phyloP scores from a whole-genome alignment of 805 yeast species.

The Komagataella populi region DNA sequence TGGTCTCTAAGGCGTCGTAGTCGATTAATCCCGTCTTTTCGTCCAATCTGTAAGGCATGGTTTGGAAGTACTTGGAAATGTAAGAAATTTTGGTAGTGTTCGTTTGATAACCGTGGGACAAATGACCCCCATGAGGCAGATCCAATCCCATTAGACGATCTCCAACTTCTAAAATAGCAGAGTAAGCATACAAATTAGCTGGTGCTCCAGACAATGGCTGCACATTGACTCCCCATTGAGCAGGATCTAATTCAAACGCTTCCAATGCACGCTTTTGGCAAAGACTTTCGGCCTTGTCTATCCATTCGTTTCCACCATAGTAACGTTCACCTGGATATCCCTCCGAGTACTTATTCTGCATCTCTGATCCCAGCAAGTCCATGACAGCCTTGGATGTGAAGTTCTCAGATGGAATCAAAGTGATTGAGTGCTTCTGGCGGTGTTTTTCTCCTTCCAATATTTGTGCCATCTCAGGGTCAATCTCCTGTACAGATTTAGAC shows the following conservation, averaged over 20 bases:
- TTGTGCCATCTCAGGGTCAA: conserved; percentile 76
- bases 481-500: conserved; percentile 48
- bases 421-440: conserved; percentile 87
- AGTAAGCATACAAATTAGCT: conserved; percentile 87
- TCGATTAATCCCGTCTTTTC: conserved; percentile 83
- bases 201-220: conserved; percentile 95
- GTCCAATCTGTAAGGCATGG: conserved; percentile 93
- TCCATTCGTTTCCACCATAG: conserved; percentile 95
- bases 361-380: conserved; percentile 88
- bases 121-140: conserved; percentile 96
- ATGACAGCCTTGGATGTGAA: conserved; percentile 92
- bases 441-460: conserved; percentile 65
- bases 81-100: conserved; percentile 79
- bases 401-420: conserved; percentile 90
- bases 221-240: conserved; percentile 94
- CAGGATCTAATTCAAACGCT: conserved; percentile 65
- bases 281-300: conserved; percentile 78
- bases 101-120: conserved; percentile 95
- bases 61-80: conserved; percentile 88
- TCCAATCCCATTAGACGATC: conserved; percentile 96
- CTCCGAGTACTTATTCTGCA: conserved; percentile 96
- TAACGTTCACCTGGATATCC: conserved; percentile 98
- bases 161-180: conserved; percentile 77
- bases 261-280: conserved; percentile 88
- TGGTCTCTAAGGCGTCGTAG: conserved; percentile 75